Conservation (phyloP, 2,329 filamentous ascomycete genomes). For the Cercospora sesami region DNA sequence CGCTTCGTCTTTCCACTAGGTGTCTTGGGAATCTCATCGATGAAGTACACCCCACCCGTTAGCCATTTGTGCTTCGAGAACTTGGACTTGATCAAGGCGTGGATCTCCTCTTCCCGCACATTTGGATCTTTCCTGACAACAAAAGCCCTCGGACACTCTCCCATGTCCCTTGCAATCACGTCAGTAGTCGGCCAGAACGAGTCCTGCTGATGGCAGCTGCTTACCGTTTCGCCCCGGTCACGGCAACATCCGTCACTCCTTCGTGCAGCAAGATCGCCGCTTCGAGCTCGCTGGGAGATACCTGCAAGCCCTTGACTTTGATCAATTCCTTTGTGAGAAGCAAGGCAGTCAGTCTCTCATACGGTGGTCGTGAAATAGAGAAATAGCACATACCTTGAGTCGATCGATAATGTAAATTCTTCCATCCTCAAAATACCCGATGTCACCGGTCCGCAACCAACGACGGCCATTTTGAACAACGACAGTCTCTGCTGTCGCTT, state of each 20-base stretch:
- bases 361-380: neutral
- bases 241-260: neutral
- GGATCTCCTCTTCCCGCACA: neutral
- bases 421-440: neutral
- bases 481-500: neutral
- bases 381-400: neutral
- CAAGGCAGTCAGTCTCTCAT: neutral
- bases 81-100: neutral
- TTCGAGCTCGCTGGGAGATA: conserved; percentile 35
- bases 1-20: neutral
- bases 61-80: neutral
- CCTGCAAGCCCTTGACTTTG: conserved; percentile 41
- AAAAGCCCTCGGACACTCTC: neutral
- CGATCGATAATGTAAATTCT: neutral
- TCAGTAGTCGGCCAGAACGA: no score
- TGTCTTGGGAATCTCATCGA: neutral
- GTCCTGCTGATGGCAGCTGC: neutral
- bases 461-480: neutral
- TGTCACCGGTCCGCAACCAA: neutral
- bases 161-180: no score
- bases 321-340: neutral
- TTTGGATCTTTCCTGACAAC: neutral
- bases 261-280: conserved; percentile 50
- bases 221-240: neutral
- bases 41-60: neutral